Base-by-base conservation (phyloP, 2,329 filamentous ascomycete species). In the Colletotrichum sublineola region DNA sequence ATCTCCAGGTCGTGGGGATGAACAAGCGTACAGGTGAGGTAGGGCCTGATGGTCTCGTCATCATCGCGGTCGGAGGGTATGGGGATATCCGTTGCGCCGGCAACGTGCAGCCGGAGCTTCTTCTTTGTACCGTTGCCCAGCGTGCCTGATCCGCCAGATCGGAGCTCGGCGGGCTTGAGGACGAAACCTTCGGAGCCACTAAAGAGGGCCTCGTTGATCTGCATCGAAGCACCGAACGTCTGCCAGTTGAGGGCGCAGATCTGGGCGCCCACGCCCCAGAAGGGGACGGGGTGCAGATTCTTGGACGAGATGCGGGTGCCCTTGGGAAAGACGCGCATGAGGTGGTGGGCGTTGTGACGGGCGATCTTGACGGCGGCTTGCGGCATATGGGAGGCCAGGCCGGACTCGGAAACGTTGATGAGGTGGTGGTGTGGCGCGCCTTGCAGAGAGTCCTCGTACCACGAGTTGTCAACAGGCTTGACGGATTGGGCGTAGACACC, bases 201-300 rank as follows among this genome's bases (percentile, higher is more conserved):
- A 79, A 93, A 93, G 0, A 93, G 82, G 0, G 91, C 91, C 76
- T 92, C 90, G 77, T 93, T 93, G 75, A 93, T 83, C 79, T 93
- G 91, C 82, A 91, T 90, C 76, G 86, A 86, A 8, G 87, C 86
- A 44, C 89, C 90, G 74, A 92, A 93, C 0, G 87, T 91, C 77
- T 93, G 91, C 88, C 90, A 91, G 80, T 93, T 93, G 64, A 93
- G 84, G 3, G 91, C 91, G 77, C 90, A 92, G 58, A 93, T 90
- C 76, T 93, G 91, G 2, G 91, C 90, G 1, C 91, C 91, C 5
- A 92, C 78, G 8, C 85, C 89, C 91, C 91, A 93, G 78, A 91
- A 93, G 0, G 86, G 85, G 0, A 90, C 85, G 0, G 90, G 90
- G 65, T 86, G 85, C 2, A 93, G 85, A 77, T 93, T 93, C 46